Base-by-base conservation (phyloP, 306 rosid species). In the Trifolium fragiferum region DNA sequence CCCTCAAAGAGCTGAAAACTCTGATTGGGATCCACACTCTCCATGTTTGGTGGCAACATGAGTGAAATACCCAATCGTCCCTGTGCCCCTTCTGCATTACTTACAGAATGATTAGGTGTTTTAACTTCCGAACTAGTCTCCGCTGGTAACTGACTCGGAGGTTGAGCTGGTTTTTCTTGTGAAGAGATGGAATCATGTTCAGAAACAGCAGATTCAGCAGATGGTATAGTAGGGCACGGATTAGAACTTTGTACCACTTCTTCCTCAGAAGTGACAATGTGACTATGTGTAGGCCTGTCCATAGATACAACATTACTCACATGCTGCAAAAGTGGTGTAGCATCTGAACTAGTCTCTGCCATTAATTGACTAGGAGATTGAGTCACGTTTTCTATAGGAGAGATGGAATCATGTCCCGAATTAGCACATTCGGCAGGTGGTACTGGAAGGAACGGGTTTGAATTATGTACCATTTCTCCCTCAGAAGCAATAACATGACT, bases 61-160 rank as follows among this genome's bases (percentile, higher is more conserved):
- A 82, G 76, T 53, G 78, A 65, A 54, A 81, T 54, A 59, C 44
- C 66, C 61, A 76, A 54, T 70, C 75, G 68, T 76, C 50, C 77
- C 30, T 43, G 78, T 69, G 77, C 89, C 60, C 72, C 84, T 77
- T 86, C 95, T n/a, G 67, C 74, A 78, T 66, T 81, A 66, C 47
- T 44, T 47, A 35, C 51, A 44, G 74, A 70, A 35, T 43, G 74
- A 46, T 55, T 38, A 76, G 21, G 59, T 18, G 60, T 46, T 46
- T 70, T 44, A 63, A 69, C 62, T 51, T 44, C 75, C 4, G 72
- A 80, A 72, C 63, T 81, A 14, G 83, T 67, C 60, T 85, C 90
- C 7, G 58, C 73, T 41, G 37, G 70, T 68, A 82, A 65, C 44
- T 70, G 79, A 69, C 72, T 83, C 71, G 77, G 54, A 73, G 85